Percentiles rank a stretch among this genome's conserved stretches.
Evolutionary conservation across 177 flowering plant genomes (phyloP).

Genomic region (Vitis hybrid): DNA sequence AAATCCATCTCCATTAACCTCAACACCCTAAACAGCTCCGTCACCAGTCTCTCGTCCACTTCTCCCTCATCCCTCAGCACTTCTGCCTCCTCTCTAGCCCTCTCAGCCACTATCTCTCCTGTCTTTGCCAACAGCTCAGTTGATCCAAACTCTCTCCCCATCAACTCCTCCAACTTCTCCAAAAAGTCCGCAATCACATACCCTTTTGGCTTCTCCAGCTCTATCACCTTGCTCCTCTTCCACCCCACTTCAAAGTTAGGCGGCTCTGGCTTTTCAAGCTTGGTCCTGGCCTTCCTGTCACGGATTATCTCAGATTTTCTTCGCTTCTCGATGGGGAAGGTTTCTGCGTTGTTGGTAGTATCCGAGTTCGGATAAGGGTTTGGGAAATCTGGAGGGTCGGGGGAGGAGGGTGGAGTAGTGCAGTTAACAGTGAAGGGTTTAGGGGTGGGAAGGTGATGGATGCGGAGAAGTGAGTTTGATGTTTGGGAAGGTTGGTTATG

Average conservation of each 20-base stretch:
- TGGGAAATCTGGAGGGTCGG: conserved; percentile 20
- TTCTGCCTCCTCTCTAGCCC: conserved; percentile 86
- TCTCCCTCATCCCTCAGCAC: conserved; percentile 71
- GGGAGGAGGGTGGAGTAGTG: background rate
- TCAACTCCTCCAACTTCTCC: conserved; percentile 65
- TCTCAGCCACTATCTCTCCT: conserved; percentile 76
- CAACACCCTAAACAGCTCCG: conserved; percentile 75
- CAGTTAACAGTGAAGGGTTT: background rate
- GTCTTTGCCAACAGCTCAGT: conserved; percentile 63
- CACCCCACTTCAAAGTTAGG: conserved; percentile 82
- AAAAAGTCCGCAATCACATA: conserved; percentile 65
- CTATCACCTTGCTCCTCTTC: conserved; percentile 76
- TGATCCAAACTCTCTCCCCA: conserved; percentile 65
- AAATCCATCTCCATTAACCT: conserved; percentile 91
- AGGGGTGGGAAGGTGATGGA: background rate
- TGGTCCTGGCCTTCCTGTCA: conserved; percentile 31
- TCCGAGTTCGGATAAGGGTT: conserved; percentile 22
- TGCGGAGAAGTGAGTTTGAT: conserved; percentile 19
- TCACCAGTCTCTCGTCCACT: conserved; percentile 83
- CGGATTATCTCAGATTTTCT: conserved; percentile 58
- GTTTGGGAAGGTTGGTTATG: conserved; percentile 17
- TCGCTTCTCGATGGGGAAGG: conserved; percentile 50
- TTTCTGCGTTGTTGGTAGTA: conserved; percentile 31
- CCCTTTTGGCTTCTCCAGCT: conserved; percentile 69
- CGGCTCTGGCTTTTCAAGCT: conserved; percentile 55